Evolutionary conservation across 2,329 filamentous ascomycete genomes (phyloP).

Genomic region (Verruconis gallopava): DNA sequence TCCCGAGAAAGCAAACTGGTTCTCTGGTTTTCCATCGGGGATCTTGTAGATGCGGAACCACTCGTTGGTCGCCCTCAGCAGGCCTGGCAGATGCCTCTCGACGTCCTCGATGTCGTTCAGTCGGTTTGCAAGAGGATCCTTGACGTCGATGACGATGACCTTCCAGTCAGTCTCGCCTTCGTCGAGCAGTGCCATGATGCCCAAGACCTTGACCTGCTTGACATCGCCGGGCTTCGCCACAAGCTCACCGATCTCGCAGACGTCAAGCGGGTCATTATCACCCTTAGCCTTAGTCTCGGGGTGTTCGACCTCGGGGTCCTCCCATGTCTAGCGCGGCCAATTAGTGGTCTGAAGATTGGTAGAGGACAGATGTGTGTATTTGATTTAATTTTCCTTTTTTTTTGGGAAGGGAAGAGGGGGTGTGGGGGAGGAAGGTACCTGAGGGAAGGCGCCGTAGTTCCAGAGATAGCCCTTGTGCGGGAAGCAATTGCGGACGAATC

Average conservation of each 20-base stretch:
- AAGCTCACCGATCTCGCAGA: constrained; percentile 98
- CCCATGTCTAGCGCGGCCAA: constrained; percentile 66
- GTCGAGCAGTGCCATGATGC: constrained; percentile 97
- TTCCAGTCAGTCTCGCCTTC: constrained; percentile 99
- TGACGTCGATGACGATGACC: constrained; percentile 98
- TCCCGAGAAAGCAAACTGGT: constrained; percentile 99
- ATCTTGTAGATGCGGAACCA: constrained; percentile 99
- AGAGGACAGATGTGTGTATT: too few relatives aligned
- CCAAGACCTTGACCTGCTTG: constrained; percentile 99
- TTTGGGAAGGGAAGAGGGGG: constrained; percentile 10
- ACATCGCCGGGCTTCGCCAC: constrained; percentile 92
- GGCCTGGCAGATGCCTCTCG: constrained; percentile 92
- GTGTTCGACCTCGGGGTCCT: constrained; percentile 91
- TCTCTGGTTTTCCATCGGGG: constrained; percentile 99
- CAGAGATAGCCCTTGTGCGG: constrained; percentile 99
- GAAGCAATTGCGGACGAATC: constrained; percentile 99
- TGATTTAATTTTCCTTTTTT: background rate
- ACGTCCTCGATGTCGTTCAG: constrained; percentile 98
- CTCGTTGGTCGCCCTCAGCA: constrained; percentile 95
- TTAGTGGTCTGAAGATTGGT: too few relatives aligned
- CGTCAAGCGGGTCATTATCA: constrained; percentile 97
- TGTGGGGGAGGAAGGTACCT: constrained; percentile 48
- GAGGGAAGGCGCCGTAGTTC: constrained; percentile 99
- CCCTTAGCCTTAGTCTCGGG: constrained; percentile 99
- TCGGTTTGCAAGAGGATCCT: constrained; percentile 91